Evolutionary conservation across 768 basidiomycete species (phyloP), one percentile per base, ranked within the genome.

Genomic region (Gyrodon lividus): DNA sequence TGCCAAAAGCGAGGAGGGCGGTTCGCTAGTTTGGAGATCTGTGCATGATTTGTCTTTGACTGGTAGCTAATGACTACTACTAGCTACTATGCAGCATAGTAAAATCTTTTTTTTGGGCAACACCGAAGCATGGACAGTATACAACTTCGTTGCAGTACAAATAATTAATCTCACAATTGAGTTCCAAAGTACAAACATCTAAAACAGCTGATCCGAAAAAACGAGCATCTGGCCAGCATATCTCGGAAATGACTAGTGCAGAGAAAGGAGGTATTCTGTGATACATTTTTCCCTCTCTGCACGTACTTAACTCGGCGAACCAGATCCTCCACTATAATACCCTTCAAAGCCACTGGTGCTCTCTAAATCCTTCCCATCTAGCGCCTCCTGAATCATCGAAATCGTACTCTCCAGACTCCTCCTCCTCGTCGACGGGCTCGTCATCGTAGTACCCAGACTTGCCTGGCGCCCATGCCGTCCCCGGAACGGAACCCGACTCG

Each of bases 401-500:
- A 95, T 93, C 46, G 97, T 98, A 67, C 89, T 94, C 77, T 98
- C 96, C 68, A 98, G 69, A 66, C 89, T 92, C 68, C 96, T 76
- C 70, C 96, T 76, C 58, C 97, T 76, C 44, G 87, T 98, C 68
- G 91, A 94, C 13, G 97, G 96, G 62, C 87, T 90, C 45, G 95
- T 96, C 83, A 63, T 51, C 28, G 95, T 98, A 57, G 96, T 98
- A 4, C 96, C 96, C 55, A 98, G 70, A 64, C 91, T 94, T 45
- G 67, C 67, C 30, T 69, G 67, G 0, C 69, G 56, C 0, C 67
- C 67, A 19, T 69, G 89, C 13, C 88, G 84, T 35, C 87, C 82
- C 55, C 79, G 81, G 78, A 84, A 86, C 6, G 81, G 78, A 16
- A 69, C 66, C 41, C 62, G 60, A 17, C 72, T 70, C 0, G 81